Conservation (phyloP, 306 rosid species). For the Medicago lupulina region DNA sequence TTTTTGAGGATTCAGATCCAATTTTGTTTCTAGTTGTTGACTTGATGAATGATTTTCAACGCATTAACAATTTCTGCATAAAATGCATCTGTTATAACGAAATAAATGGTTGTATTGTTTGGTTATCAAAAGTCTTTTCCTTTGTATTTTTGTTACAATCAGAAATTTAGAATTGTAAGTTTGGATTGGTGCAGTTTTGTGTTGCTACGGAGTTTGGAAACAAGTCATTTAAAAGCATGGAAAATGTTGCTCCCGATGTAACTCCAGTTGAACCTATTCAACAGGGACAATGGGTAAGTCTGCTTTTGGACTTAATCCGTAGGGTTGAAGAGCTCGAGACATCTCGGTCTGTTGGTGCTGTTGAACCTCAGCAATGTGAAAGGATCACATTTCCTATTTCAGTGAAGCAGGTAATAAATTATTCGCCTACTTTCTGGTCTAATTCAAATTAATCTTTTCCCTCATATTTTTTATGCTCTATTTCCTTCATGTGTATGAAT, state of each 20-base stretch:
- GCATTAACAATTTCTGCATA: constrained; percentile 25
- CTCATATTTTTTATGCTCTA: not conserved
- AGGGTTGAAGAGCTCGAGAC: constrained; percentile 73
- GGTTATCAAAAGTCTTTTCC: not conserved
- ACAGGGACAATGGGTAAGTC: constrained; percentile 72
- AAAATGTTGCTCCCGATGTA: constrained; percentile 58
- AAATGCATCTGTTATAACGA: not conserved
- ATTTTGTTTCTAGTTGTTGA: constrained; percentile 33
- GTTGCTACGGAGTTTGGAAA: no score
- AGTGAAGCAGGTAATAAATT: constrained; percentile 64
- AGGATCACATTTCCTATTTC: constrained; percentile 86
- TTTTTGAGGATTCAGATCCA: not conserved
- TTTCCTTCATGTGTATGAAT: constrained; percentile 33
- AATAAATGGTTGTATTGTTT: not conserved
- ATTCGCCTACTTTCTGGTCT: not conserved
- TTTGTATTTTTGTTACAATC: constrained; percentile 14
- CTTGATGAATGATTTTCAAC: not conserved
- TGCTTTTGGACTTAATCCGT: constrained; percentile 71
- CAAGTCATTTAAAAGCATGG: no score
- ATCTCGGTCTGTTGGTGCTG: constrained; percentile 68
- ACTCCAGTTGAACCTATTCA: constrained; percentile 41
- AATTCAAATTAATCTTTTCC: not conserved
- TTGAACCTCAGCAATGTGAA: constrained; percentile 70
- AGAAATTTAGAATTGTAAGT: constrained; percentile 10
- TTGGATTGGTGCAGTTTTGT: constrained; percentile 41